These are phyloP conservation scores for Cyphellophora attinorum DNA, from an alignment of 2,329 filamentous ascomycete genomes.

Conservation along the genomic window DNA sequence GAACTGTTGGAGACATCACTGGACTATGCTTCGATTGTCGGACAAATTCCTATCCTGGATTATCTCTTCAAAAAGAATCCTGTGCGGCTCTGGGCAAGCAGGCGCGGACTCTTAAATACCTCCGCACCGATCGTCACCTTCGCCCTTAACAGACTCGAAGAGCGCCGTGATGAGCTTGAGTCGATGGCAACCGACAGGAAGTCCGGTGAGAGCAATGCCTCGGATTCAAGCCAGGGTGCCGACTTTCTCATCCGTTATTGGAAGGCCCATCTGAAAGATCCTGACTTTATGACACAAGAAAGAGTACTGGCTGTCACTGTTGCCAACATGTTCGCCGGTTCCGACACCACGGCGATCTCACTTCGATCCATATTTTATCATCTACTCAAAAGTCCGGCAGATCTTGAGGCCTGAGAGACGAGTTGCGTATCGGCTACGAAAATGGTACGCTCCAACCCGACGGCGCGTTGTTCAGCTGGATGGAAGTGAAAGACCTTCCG, in stretches of 20 bases:
- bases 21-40: slow-evolving; percentile 17
- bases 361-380: slow-evolving; percentile 64
- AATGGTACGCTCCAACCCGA: too few species aligned
- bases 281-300: slow-evolving; percentile 8
- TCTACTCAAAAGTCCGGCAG: slow-evolving; percentile 56
- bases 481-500: slow-evolving; percentile 23
- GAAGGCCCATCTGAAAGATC: slow-evolving; percentile 17
- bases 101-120: slow-evolving; percentile 5
- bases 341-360: slow-evolving; percentile 69
- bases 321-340: slow-evolving; percentile 50
- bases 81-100: slow-evolving; percentile 6
- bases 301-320: slow-evolving; percentile 9
- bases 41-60: slow-evolving; percentile 26
- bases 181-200: too few species aligned
- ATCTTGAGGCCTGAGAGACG: too few species aligned
- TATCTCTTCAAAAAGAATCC: slow-evolving; percentile 13
- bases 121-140: too few species aligned
- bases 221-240: slow-evolving; percentile 1
- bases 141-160: slow-evolving; percentile 6
- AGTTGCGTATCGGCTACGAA: not conserved
- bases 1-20: slow-evolving; percentile 21
- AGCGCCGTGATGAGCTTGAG: not conserved
- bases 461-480: slow-evolving; percentile 1
- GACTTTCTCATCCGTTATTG: slow-evolving; percentile 22
- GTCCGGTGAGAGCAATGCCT: slow-evolving; percentile 2